A percentile compares a stretch with the other conserved stretches of the same genome.
Evolutionary conservation across 1,284 basidiomycete genomes (phyloP).

Genomic region (Melampsora abietis-canadensis): DNA sequence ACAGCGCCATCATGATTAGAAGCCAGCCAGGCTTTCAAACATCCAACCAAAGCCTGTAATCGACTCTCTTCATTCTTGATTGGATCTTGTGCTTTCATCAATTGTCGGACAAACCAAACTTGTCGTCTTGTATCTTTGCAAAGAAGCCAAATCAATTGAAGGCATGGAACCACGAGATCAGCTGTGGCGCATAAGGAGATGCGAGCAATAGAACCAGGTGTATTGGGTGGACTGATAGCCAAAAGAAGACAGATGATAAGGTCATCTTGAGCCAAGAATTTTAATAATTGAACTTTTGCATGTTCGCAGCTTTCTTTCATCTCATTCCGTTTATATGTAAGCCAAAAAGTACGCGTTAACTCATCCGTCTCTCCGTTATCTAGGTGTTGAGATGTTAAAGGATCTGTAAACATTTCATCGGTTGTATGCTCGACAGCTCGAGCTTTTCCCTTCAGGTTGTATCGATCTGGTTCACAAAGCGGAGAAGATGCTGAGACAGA

Average conservation of each 20-base stretch:
- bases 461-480: background rate
- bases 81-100: conserved; percentile 35
- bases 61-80: conserved; percentile 18
- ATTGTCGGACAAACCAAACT: conserved; percentile 27
- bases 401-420: conserved; percentile 1
- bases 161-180: conserved; percentile 28
- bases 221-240: conserved; percentile 8
- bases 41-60: conserved; percentile 19
- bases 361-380: conserved; percentile 3
- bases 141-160: conserved; percentile 41
- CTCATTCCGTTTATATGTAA: conserved; percentile 25
- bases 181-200: conserved; percentile 13
- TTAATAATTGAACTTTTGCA: conserved; percentile 12
- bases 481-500: conserved; percentile 3
- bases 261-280: conserved; percentile 11
- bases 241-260: conserved; percentile 14
- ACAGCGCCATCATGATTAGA: conserved; percentile 35
- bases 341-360: conserved; percentile 22
- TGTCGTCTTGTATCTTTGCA: conserved; percentile 38
- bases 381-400: background rate
- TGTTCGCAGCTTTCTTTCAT: conserved; percentile 39
- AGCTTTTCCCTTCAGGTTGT: conserved; percentile 32
- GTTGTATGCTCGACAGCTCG: conserved; percentile 3
- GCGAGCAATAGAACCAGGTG: background rate
- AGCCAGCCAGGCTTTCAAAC: conserved; percentile 29